phyloP scores from a whole-genome alignment of 1,139 yeast species.

The Yamadazyma buinensis region DNA sequence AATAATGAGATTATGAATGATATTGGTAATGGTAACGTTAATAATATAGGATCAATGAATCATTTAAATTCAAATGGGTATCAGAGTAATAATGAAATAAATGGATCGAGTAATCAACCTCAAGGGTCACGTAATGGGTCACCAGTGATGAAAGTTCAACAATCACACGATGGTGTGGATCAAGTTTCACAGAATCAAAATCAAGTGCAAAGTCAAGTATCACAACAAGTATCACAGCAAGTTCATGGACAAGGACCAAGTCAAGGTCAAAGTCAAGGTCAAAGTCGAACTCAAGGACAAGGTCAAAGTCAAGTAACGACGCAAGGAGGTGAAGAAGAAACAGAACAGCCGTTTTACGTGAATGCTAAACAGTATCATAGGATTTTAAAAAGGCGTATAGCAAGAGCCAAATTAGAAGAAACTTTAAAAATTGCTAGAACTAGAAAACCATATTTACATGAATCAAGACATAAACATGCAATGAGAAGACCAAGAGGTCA shows the following conservation, averaged over 20 bases:
- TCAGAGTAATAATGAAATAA: background rate
- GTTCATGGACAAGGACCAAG: conserved; percentile 1
- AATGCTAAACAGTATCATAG: conserved; percentile 98
- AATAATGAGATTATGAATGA: conserved; percentile 6
- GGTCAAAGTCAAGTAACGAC: conserved; percentile 5
- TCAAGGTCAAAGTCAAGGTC: conserved; percentile 6
- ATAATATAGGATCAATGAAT: background rate
- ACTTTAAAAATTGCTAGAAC: conserved; percentile 83
- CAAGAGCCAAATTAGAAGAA: conserved; percentile 91
- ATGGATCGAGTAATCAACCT: background rate
- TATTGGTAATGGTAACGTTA: too few species aligned
- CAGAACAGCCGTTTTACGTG: conserved; percentile 92
- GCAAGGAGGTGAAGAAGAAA: conserved; percentile 15
- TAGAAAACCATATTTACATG: conserved; percentile 91
- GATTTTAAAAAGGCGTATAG: conserved; percentile 85
- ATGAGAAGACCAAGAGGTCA: conserved; percentile 99
- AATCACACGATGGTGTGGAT: background rate
- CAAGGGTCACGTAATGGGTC: conserved; percentile 1
- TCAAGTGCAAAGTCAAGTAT: conserved; percentile 4
- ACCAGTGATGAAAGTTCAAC: background rate
- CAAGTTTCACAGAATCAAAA: background rate
- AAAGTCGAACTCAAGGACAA: conserved; percentile 3
- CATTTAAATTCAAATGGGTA: background rate
- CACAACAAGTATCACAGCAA: conserved; percentile 2
- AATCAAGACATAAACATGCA: conserved; percentile 97